Evolutionary conservation across 2,329 filamentous ascomycete species (phyloP), one percentile per base, ranked within the genome.

Genomic region (Neonectria magnoliae): DNA sequence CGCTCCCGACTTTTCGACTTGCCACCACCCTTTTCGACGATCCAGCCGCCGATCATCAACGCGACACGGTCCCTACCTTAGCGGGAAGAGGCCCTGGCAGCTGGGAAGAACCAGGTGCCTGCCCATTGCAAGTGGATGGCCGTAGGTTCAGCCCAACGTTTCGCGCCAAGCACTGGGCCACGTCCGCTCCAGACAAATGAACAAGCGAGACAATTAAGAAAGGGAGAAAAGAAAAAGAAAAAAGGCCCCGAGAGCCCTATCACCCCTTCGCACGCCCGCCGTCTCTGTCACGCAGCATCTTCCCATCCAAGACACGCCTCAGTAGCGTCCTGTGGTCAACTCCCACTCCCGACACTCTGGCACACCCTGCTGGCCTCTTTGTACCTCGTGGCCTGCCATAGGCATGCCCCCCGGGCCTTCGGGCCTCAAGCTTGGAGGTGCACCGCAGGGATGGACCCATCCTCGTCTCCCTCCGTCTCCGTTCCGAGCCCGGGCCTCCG

Each of bases 351-450:
- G 68, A 71, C 64, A 45, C 45, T 62, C 54, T 10, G 68, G 70
- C 66, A 72, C 70, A 63, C 67, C 68, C 65, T 69, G 68, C 58
- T 52, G 36, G 48, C 20, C 53, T 44, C 53, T 54, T 56, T 63
- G 47, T 38, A 16, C 66, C 66, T 66, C 66, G 66, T 68, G 66
- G 66, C 62, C 62, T 54, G 55, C 53, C 53, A 60, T 48, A 38
- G 55, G 51, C 38, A 50, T 53, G 45, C 63, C 52, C 55, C 45
- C 55, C 31, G 51, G 11, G 36, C 31, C 53, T 41, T 60, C 36
- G 57, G 56, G 36, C 36, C 8, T 38, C 36, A 14, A 7, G 14
- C 36, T n/a, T 38, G 2, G 36, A 16, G 36, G 42, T 31, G 27
- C 42, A 45, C 22, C 44, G n/a, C 66, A 72, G 51, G 70, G 36